Evolutionary conservation across 805 yeast species (phyloP).

Genomic region (Wickerhamomyces alni): DNA sequence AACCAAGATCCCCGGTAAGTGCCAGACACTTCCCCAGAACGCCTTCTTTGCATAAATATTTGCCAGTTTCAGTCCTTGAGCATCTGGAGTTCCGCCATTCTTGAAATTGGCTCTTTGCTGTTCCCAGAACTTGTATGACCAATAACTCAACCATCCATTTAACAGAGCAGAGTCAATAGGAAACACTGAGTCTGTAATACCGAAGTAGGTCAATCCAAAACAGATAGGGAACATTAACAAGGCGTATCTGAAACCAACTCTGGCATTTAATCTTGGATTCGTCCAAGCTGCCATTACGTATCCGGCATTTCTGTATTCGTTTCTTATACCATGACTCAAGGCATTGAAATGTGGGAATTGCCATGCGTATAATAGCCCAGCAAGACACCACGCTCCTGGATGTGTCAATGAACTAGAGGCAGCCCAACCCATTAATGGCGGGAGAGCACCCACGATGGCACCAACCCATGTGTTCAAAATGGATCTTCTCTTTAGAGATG

Average conservation of each 20-base stretch:
- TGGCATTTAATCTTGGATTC: slow-evolving; percentile 85
- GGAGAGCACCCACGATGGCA: slow-evolving; percentile 97
- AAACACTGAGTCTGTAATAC: slow-evolving; percentile 78
- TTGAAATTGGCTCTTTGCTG: slow-evolving; percentile 65
- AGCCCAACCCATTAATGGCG: slow-evolving; percentile 99
- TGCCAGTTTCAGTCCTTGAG: slow-evolving; percentile 56
- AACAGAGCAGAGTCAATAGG: slow-evolving; percentile 74
- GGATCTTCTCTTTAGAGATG: slow-evolving; percentile 79
- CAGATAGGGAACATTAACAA: slow-evolving; percentile 89
- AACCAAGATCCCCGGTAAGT: slow-evolving; percentile 81
- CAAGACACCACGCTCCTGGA: slow-evolving; percentile 95
- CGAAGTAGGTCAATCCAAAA: slow-evolving; percentile 69
- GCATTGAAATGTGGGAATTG: slow-evolving; percentile 98
- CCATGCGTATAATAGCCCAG: slow-evolving; percentile 90
- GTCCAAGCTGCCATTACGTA: slow-evolving; percentile 97
- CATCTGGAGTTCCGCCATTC: slow-evolving; percentile 34
- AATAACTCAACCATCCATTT: slow-evolving; percentile 80
- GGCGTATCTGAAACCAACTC: slow-evolving; percentile 89
- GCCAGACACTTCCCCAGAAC: slow-evolving; percentile 94
- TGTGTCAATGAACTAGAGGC: slow-evolving; percentile 72
- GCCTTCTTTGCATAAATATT: slow-evolving; percentile 71
- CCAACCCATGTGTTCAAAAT: slow-evolving; percentile 97
- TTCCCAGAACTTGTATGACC: slow-evolving; percentile 79
- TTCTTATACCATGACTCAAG: slow-evolving; percentile 78
- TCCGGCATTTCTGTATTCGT: slow-evolving; percentile 88